These are phyloP conservation scores for Clavariopsis aquatica DNA, from an alignment of 495 filamentous ascomycete genomes.

Conservation along the genomic window DNA sequence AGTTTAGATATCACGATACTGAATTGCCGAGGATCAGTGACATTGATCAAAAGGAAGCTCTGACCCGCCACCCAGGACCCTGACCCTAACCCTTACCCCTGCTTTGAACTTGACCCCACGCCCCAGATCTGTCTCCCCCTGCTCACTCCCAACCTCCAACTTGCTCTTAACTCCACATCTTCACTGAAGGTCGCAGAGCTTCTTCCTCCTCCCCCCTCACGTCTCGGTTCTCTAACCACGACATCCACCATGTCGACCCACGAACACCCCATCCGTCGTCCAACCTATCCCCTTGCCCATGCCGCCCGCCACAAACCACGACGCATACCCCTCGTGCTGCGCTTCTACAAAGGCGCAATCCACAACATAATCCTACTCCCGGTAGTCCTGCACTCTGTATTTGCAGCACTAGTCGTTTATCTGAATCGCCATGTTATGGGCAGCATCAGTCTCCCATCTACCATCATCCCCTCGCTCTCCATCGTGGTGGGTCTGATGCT, in stretches of 20 bases:
- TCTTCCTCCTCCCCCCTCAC: background rate
- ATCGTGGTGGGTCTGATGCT: slow-evolving; percentile 82
- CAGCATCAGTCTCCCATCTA: slow-evolving; percentile 62
- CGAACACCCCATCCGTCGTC: slow-evolving; percentile 27
- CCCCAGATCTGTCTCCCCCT: background rate
- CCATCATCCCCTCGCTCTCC: slow-evolving; percentile 72
- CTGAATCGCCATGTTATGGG: slow-evolving; percentile 59
- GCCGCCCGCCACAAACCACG: slow-evolving; percentile 60
- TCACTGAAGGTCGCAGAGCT: background rate
- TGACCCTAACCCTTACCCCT: background rate
- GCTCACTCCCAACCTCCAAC: background rate
- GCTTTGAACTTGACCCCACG: background rate
- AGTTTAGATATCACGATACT: too few relatives aligned
- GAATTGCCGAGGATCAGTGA: background rate
- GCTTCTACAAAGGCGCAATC: slow-evolving; percentile 76
- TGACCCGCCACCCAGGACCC: background rate
- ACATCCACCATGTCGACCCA: slow-evolving; percentile 8
- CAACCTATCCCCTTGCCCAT: slow-evolving; percentile 53
- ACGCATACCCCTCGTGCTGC: slow-evolving; percentile 71
- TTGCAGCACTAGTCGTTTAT: slow-evolving; percentile 64
- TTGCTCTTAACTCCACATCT: background rate
- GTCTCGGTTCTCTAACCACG: background rate
- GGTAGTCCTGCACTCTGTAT: slow-evolving; percentile 63
- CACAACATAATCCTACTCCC: slow-evolving; percentile 65
- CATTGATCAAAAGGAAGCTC: background rate